phyloP scores from a whole-genome alignment of 257 asterid genomes.

The Solanum medicagineum region DNA sequence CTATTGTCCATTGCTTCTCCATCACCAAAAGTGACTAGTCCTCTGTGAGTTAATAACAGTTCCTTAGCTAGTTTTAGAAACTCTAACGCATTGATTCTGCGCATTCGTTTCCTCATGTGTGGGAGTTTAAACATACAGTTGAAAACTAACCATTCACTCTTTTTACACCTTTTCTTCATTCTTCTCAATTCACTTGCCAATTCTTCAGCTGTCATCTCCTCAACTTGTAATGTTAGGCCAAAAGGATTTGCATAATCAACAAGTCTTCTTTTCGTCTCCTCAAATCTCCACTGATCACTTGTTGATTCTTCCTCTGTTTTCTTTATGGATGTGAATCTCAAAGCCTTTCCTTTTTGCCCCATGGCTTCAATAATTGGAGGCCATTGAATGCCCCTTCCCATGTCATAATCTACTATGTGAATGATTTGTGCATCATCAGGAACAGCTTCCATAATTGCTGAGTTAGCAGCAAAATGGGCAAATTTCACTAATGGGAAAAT shows the following conservation, averaged over 20 bases:
- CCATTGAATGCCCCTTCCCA: conserved; percentile 40
- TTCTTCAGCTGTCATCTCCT: conserved; percentile 28
- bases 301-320: conserved; percentile 13
- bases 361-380: conserved; percentile 44
- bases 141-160: conserved; percentile 45
- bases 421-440: conserved; percentile 6
- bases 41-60: conserved; percentile 8
- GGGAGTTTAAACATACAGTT: conserved; percentile 63
- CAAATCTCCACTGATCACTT: conserved; percentile 22
- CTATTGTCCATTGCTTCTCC: conserved; percentile 33
- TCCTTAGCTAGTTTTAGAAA: conserved; percentile 39
- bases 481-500: conserved; percentile 18
- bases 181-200: conserved; percentile 20
- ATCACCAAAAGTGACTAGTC: conserved; percentile 48
- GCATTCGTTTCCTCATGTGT: conserved; percentile 43
- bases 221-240: conserved; percentile 29
- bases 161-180: conserved; percentile 10
- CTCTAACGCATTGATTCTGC: conserved; percentile 16
- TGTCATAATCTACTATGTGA: conserved; percentile 24
- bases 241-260: conserved; percentile 26
- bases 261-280: conserved; percentile 39
- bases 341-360: conserved; percentile 11
- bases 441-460: conserved; percentile 20
- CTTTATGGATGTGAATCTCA: conserved; percentile 42
- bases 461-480: conserved; percentile 30